These are phyloP conservation scores for Pseudogymnoascus verrucosus DNA, from an alignment of 2,329 filamentous ascomycete species.

Conservation along the genomic window DNA sequence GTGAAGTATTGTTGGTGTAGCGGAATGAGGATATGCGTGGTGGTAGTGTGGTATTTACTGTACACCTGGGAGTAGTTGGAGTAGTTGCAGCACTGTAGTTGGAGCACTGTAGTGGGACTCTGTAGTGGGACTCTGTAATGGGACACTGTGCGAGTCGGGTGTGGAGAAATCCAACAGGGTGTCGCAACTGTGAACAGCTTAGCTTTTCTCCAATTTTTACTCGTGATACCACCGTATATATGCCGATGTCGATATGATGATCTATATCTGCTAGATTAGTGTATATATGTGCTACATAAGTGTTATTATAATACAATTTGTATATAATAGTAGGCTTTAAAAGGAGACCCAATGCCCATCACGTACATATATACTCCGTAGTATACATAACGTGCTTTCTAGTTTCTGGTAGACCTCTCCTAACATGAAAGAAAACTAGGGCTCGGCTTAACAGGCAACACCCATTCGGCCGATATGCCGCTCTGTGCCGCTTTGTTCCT, in stretches of 20 bases:
- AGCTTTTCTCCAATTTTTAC: neutral
- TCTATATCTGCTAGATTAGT: neutral
- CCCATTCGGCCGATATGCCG: neutral
- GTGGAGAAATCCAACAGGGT: neutral
- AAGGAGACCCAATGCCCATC: neutral
- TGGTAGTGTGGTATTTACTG: neutral
- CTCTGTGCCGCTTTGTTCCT: neutral
- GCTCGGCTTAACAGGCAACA: neutral
- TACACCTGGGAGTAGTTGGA: too few relatives aligned
- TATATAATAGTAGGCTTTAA: neutral
- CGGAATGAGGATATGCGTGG: neutral
- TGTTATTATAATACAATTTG: neutral
- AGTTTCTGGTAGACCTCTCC: neutral
- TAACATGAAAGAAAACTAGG: neutral
- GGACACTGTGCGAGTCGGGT: neutral
- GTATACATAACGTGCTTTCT: neutral
- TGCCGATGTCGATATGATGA: neutral
- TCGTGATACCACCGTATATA: neutral
- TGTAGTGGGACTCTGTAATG: too few relatives aligned
- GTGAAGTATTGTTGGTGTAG: neutral
- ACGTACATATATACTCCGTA: neutral
- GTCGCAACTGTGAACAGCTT: neutral
- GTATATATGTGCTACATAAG: neutral
- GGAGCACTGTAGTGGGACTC: too few relatives aligned
- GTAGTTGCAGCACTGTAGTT: too few relatives aligned